phyloP scores from a whole-genome alignment of 73 alveolate species.

The Urostyla sp. region DNA sequence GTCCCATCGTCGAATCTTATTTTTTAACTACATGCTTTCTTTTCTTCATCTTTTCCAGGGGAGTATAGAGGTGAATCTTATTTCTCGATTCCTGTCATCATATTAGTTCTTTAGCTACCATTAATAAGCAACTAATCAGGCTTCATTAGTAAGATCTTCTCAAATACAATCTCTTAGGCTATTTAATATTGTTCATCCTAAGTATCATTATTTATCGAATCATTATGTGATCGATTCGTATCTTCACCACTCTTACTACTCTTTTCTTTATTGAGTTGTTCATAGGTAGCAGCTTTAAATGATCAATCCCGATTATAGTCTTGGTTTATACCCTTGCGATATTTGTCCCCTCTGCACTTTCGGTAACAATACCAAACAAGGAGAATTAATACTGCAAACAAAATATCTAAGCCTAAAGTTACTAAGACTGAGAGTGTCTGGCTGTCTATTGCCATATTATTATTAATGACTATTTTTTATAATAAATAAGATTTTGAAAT shows the following conservation, averaged over 20 bases:
- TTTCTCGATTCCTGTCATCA: neutral
- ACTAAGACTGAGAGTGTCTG: conserved; percentile 15
- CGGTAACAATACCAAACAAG: conserved; percentile 5
- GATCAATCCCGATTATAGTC: neutral
- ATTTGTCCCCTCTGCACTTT: conserved; percentile 13
- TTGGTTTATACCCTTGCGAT: conserved; percentile 20
- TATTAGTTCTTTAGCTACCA: neutral
- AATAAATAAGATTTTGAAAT: too few species aligned
- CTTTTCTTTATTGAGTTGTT: conserved; percentile 26
- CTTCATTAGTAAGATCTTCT: neutral
- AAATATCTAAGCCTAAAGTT: neutral
- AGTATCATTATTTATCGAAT: neutral
- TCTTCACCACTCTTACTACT: conserved; percentile 3
- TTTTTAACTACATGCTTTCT: too few species aligned
- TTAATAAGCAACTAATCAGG: neutral
- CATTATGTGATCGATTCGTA: neutral
- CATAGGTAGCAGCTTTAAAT: neutral
- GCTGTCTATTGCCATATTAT: conserved; percentile 5
- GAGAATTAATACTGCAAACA: neutral
- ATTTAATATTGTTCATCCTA: conserved; percentile 23
- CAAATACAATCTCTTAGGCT: too few species aligned
- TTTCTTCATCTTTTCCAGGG: neutral
- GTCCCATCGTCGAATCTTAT: too few species aligned
- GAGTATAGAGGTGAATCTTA: neutral
- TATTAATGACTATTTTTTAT: too few species aligned